phyloP scores from a whole-genome alignment of 345 rosid species.

The Balakata baccata region DNA sequence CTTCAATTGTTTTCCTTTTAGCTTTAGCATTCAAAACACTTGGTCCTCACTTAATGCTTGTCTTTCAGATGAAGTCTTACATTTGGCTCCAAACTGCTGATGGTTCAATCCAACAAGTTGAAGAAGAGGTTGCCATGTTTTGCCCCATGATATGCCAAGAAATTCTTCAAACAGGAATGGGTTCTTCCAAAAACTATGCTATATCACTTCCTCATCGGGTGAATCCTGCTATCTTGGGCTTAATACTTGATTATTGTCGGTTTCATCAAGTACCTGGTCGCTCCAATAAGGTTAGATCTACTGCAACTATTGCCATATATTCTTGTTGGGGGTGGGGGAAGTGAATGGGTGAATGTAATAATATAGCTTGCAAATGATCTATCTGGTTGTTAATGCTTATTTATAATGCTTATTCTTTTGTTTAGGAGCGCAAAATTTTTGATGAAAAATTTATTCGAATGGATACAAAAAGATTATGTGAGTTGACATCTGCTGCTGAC shows the following conservation, averaged over 20 bases:
- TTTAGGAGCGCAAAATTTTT: conserved; percentile 70
- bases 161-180: conserved; percentile 65
- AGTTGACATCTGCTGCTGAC: conserved; percentile 89
- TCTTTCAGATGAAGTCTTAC: conserved; percentile 57
- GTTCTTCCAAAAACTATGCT: conserved; percentile 76
- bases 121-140: conserved; percentile 89
- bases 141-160: conserved; percentile 88
- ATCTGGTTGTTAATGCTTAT: neutral
- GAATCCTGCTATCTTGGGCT: conserved; percentile 67
- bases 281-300: conserved; percentile 61
- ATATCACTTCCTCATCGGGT: conserved; percentile 84
- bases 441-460: conserved; percentile 83
- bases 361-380: conserved; percentile 2
- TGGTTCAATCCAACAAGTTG: conserved; percentile 87
- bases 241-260: conserved; percentile 78
- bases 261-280: conserved; percentile 81
- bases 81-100: conserved; percentile 89
- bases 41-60: conserved; percentile 6
- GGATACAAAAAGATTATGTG: conserved; percentile 84
- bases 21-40: neutral
- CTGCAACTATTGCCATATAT: too few relatives aligned
- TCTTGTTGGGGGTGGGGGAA: neutral
- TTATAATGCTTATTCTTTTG: conserved; percentile 22
- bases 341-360: neutral
- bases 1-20: neutral